Evolutionary conservation across 371 early-diverging fungal species (phyloP), one percentile per base, ranked within the genome.

Genomic region (Thermomucor indicae-seudaticae): DNA sequence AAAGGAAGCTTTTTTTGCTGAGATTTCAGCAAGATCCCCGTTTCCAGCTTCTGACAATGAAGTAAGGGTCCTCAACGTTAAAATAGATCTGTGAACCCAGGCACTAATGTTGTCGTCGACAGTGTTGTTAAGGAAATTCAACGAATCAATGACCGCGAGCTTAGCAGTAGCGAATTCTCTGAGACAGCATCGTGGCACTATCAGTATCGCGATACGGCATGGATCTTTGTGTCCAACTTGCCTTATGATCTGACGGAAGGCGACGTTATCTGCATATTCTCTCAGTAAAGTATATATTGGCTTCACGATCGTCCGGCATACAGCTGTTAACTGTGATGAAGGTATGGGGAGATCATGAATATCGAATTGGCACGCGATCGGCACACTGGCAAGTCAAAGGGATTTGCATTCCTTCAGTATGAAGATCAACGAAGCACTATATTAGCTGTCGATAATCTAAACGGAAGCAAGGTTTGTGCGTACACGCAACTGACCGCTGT

Each of bases 371-470:
- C 89, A 27, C 79, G 94, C 14, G 92, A 96, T 64, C 79, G 84
- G 61, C 79, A 85, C 28, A 90, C 92, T 3, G 94, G 95, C 30
- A 88, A 89, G 63, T 83, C 89, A 29, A 86, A 84, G 48, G 97
- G 96, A 0, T 95, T 80, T 72, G 88, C 81, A n/a, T 97, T 95
- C 64, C 47, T 96, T n/a, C 89, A 88, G 53, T 96, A 93, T 64
- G 89, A 91, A 57, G 94, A 96, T 78, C 96, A 95, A 59, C 75
- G 92, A 49, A 86, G 87, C 47, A 95, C 96, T 0, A 70, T 92
- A 3, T 75, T 97, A 27, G 94, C 96, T 2, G 97, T 97, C 2
- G 97, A 97, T 64, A 97, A 97, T 68, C 73, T 97, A 47, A 92
- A 92, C 57, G 95, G 95, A 4, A 75, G 79, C 28, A 75, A 84